These are phyloP conservation scores for Paraglomus occultum DNA, from an alignment of 192 early-diverging fungal species.

Conservation along the genomic window DNA sequence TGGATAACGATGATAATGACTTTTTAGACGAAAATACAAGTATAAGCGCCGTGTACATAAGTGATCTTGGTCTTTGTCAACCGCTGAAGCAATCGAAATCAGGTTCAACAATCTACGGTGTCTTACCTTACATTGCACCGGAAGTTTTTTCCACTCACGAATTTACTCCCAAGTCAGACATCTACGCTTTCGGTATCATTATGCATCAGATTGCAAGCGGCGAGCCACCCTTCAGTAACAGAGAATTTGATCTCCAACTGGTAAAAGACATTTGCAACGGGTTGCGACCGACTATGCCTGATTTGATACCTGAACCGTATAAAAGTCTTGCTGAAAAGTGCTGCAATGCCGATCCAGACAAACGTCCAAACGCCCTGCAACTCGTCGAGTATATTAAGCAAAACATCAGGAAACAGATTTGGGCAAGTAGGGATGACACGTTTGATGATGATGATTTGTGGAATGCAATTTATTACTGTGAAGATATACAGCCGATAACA, in stretches of 20 bases:
- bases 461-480: too few species aligned
- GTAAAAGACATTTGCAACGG: background rate
- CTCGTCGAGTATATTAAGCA: too few species aligned
- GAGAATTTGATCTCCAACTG: conserved; percentile 1
- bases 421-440: too few species aligned
- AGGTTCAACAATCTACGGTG: background rate
- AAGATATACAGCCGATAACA: too few species aligned
- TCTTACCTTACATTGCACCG: conserved; percentile 7
- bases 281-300: background rate
- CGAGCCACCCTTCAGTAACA: background rate
- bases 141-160: background rate
- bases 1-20: too few species aligned
- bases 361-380: background rate
- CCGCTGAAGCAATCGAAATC: background rate
- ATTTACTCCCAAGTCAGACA: background rate
- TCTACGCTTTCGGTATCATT: conserved; percentile 4
- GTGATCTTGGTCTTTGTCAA: background rate
- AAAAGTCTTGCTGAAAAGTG: background rate
- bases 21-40: too few species aligned
- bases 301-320: background rate
- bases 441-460: too few species aligned
- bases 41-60: background rate
- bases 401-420: too few species aligned
- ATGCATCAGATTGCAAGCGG: background rate
- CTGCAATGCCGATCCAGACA: background rate